A percentile compares a stretch with the other conserved stretches of the same genome.
Evolutionary conservation across 495 filamentous ascomycete genomes (phyloP).

Genomic region (Pseudevernia furfuracea): DNA sequence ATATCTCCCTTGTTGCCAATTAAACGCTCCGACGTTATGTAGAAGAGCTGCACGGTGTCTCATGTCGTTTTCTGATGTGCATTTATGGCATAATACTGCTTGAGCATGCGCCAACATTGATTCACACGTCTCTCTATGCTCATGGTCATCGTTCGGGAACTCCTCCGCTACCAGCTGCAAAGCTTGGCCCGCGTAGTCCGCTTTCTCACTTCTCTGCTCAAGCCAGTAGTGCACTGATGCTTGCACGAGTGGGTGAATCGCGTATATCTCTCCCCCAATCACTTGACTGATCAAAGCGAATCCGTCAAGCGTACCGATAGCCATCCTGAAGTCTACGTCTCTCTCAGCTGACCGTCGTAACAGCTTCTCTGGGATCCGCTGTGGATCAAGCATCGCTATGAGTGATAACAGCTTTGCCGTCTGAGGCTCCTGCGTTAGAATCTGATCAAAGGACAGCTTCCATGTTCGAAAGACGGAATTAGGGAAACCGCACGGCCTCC

Average conservation of each 20-base stretch:
- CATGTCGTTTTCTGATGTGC: background rate
- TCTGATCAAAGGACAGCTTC: background rate
- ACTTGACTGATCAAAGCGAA: slow-evolving; percentile 1
- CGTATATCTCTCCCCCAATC: slow-evolving; percentile 6
- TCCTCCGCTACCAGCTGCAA: slow-evolving; percentile 7
- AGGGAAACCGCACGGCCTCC: background rate
- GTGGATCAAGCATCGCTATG: background rate
- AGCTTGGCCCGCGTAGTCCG: slow-evolving; percentile 1
- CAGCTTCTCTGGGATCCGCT: background rate
- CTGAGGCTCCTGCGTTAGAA: background rate
- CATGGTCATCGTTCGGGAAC: slow-evolving; percentile 7
- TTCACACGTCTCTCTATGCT: slow-evolving; percentile 9
- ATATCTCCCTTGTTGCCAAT: background rate
- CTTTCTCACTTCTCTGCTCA: background rate
- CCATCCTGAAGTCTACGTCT: background rate
- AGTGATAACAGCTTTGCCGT: background rate
- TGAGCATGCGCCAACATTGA: slow-evolving; percentile 6
- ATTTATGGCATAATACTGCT: slow-evolving; percentile 8
- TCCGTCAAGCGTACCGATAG: background rate
- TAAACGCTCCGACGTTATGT: background rate
- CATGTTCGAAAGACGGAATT: slow-evolving; percentile 4
- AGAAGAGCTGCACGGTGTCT: slow-evolving; percentile 2
- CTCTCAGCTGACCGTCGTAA: background rate
- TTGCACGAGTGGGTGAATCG: slow-evolving; percentile 3
- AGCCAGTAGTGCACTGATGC: slow-evolving; percentile 10